Conservation (phyloP, 129 eudicot species). For the Pittosporum tobira region DNA sequence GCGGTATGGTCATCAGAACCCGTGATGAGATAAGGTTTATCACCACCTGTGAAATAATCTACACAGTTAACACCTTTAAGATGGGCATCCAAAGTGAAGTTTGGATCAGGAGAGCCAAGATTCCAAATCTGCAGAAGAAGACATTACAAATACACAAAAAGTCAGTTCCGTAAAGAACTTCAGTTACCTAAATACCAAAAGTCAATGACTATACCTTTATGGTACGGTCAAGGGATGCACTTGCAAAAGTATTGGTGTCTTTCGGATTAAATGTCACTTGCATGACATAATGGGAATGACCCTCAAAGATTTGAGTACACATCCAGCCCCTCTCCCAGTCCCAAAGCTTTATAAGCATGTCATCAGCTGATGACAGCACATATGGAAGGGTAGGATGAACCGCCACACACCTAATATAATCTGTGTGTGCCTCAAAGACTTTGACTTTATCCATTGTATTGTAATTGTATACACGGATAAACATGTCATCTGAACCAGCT, state of each 20-base stretch:
- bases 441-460: slow-evolving; percentile 94
- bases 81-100: slow-evolving; percentile 91
- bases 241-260: slow-evolving; percentile 88
- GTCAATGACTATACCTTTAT: slow-evolving; percentile 54
- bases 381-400: slow-evolving; percentile 97
- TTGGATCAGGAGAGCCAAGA: slow-evolving; percentile 96
- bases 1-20: slow-evolving; percentile 99
- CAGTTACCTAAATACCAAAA: slow-evolving; percentile 3
- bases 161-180: neutral
- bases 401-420: slow-evolving; percentile 91
- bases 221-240: slow-evolving; percentile 99
- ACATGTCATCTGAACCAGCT: slow-evolving; percentile 99
- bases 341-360: slow-evolving; percentile 98
- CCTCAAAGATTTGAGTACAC: slow-evolving; percentile 94
- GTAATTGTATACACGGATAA: slow-evolving; percentile 91
- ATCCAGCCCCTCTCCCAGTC: slow-evolving; percentile 97
- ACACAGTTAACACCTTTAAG: slow-evolving; percentile 99
- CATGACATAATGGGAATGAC: slow-evolving; percentile 98
- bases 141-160: neutral
- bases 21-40: slow-evolving; percentile 78
- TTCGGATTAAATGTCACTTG: slow-evolving; percentile 94
- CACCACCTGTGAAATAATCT: slow-evolving; percentile 94
- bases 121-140: slow-evolving; percentile 70
- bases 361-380: slow-evolving; percentile 94
- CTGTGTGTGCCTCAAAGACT: slow-evolving; percentile 90